Conservation (phyloP, 2,329 filamentous ascomycete species). For the Aureobasidium sp. region DNA sequence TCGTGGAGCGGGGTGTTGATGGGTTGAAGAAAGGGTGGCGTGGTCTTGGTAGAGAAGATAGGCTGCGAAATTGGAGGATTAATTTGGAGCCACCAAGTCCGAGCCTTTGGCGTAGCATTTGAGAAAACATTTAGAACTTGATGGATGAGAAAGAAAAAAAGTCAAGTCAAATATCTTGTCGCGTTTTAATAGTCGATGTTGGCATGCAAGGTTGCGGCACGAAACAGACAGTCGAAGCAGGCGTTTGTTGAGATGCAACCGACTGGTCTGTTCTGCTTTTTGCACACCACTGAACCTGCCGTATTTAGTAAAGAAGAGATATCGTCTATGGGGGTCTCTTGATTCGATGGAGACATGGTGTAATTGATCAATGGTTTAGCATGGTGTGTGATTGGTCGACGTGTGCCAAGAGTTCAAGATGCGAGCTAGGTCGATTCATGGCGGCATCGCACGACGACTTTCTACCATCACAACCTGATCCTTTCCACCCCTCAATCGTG, state of each 20-base stretch:
- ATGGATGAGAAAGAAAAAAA: background rate
- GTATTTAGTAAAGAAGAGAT: no score
- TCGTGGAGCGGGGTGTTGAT: conserved; percentile 1
- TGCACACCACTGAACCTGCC: no score
- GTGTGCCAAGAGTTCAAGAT: conserved; percentile 1
- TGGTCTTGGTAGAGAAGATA: background rate
- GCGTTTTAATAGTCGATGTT: background rate
- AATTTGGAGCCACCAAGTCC: background rate
- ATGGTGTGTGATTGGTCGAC: conserved; percentile 2
- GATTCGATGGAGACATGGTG: no score
- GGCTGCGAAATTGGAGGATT: background rate
- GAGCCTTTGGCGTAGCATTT: conserved; percentile 3
- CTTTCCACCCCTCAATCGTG: conserved; percentile 1
- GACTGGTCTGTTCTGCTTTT: background rate
- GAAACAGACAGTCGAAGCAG: background rate
- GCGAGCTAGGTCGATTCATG: background rate
- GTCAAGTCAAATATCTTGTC: background rate
- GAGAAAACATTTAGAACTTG: conserved; percentile 1
- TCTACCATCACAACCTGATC: conserved; percentile 5
- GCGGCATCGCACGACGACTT: conserved; percentile 10
- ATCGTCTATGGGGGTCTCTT: no score
- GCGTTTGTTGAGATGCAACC: background rate
- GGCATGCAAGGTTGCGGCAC: background rate
- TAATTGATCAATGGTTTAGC: background rate
- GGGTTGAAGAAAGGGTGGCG: conserved; percentile 9